A percentile compares a stretch with the other conserved stretches of the same genome.
Conservation (phyloP, 2,329 filamentous ascomycete genomes). For the Arachnopeziza araneosa region DNA sequence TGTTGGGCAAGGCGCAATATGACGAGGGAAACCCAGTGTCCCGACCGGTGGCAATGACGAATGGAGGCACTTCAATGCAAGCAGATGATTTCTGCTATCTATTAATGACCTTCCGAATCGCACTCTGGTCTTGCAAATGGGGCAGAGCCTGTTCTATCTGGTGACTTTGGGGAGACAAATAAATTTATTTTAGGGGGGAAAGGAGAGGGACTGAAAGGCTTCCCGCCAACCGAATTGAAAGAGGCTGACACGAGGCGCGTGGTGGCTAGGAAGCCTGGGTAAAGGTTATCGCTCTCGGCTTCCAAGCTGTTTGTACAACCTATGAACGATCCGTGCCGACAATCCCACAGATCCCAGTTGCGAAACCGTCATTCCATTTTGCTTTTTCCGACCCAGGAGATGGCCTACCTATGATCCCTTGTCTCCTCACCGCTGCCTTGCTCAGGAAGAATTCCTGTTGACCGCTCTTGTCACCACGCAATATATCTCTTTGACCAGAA, state of each 20-base stretch:
- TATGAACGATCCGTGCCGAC: neutral
- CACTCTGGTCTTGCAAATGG: neutral
- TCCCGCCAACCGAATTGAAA: slow-evolving; percentile 19
- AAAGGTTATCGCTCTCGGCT: neutral
- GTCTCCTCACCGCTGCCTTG: slow-evolving; percentile 18
- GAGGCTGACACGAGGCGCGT: slow-evolving; percentile 23
- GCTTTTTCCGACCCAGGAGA: neutral
- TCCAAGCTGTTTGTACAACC: neutral
- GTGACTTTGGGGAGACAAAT: neutral
- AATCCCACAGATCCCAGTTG: neutral
- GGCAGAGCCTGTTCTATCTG: neutral
- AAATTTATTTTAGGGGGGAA: neutral
- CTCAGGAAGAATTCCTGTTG: slow-evolving; percentile 4
- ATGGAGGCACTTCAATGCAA: neutral
- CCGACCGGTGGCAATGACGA: neutral
- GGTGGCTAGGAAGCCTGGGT: neutral
- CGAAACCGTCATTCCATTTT: neutral
- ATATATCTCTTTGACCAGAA: slow-evolving; percentile 10
- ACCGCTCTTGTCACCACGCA: slow-evolving; percentile 14
- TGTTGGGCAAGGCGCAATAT: slow-evolving; percentile 10
- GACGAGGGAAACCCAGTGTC: slow-evolving; percentile 7
- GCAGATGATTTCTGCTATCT: neutral
- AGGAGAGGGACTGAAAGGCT: neutral
- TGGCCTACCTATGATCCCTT: neutral
- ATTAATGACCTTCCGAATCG: neutral